Conservation (phyloP, 202 grass and related monocot species). For the Tripidium arundinaceum region DNA sequence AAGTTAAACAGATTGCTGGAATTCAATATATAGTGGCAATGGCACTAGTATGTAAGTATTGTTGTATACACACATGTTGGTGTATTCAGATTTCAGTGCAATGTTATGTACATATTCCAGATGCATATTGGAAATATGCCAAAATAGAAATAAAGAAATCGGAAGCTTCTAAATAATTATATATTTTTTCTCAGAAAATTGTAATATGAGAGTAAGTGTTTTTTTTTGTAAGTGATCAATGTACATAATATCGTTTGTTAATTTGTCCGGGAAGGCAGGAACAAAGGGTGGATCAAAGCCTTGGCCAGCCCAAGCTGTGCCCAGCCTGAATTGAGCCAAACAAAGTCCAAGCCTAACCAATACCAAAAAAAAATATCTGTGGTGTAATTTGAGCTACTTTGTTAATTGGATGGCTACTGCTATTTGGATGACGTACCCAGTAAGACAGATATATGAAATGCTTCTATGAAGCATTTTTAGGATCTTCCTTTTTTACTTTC, state of each 20-base stretch:
- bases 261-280: not conserved
- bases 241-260: not conserved
- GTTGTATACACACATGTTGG: not conserved
- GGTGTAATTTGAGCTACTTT: not conserved
- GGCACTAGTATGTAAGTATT: too few relatives aligned
- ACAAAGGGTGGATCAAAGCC: not conserved
- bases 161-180: not conserved
- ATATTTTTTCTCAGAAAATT: not conserved
- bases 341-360: not conserved
- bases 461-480: too few relatives aligned
- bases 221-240: not conserved
- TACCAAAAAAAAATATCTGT: not conserved
- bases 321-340: constrained; percentile 1
- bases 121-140: not conserved
- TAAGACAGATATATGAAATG: not conserved
- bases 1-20: not conserved
- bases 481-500: too few relatives aligned
- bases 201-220: not conserved
- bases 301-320: not conserved
- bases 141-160: not conserved
- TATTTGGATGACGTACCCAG: not conserved
- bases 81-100: not conserved
- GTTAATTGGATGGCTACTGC: not conserved
- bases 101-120: not conserved
- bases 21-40: not conserved